phyloP scores from a whole-genome alignment of 2,329 filamentous ascomycete species.

The Neurospora sp. region DNA sequence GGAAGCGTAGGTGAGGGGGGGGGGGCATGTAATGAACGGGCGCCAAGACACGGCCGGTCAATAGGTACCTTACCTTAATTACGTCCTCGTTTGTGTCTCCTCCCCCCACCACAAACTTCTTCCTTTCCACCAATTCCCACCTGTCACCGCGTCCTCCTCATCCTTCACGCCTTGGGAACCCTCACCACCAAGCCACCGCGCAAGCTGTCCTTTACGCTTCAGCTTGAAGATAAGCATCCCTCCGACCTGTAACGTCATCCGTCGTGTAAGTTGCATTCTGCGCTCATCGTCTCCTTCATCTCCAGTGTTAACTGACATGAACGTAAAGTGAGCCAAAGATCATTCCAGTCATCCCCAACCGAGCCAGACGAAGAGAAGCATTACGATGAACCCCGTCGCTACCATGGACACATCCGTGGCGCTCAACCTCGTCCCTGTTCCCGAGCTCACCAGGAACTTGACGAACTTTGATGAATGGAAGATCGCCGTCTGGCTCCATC shows the following conservation, averaged over 20 bases:
- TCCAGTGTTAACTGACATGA: not conserved
- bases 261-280: not conserved
- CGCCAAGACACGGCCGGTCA: no score
- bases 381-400: not conserved
- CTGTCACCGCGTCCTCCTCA: not conserved
- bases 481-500: not conserved
- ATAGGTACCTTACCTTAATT: no score
- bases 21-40: no score
- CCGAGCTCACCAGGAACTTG: rapidly evolving
- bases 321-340: not conserved
- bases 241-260: not conserved
- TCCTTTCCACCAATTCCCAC: not conserved
- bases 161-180: not conserved
- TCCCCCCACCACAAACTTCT: not conserved
- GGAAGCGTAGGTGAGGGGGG: no score
- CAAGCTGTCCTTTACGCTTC: no score
- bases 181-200: no score
- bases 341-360: not conserved
- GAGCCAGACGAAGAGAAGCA: not conserved
- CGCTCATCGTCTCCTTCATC: not conserved
- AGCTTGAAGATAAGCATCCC: not conserved
- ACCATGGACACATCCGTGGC: not conserved
- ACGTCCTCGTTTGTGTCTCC: no score
- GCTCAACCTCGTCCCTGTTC: not conserved
- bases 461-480: not conserved